Evolutionary conservation across 805 yeast species (phyloP).

Genomic region (Suhomyces vadensis): DNA sequence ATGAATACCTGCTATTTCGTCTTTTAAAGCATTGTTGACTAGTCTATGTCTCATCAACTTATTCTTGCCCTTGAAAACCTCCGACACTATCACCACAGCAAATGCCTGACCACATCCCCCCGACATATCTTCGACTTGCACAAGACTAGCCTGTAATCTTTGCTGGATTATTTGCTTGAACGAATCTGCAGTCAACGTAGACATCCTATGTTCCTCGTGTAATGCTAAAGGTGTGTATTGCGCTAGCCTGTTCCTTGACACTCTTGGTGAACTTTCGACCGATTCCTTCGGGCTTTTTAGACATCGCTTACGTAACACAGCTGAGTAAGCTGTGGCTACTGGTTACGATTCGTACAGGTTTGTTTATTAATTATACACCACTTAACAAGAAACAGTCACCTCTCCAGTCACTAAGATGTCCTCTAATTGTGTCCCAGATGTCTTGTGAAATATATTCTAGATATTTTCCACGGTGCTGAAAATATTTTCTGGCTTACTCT

Average conservation of each 20-base stretch:
- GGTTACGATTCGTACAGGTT: not conserved
- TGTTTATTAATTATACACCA: not conserved
- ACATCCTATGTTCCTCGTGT: not conserved
- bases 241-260: too few species aligned
- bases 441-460: too few species aligned
- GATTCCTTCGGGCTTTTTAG: too few species aligned
- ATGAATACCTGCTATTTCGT: slow-evolving; percentile 85
- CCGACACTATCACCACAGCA: slow-evolving; percentile 82
- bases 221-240: not conserved
- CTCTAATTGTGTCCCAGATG: too few species aligned
- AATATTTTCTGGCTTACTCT: too few species aligned
- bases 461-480: too few species aligned
- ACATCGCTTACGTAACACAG: slow-evolving; percentile 1
- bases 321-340: not conserved
- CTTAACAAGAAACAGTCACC: not conserved
- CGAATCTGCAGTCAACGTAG: slow-evolving; percentile 35
- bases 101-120: slow-evolving; percentile 99
- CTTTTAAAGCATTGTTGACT: slow-evolving; percentile 76
- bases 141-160: slow-evolving; percentile 60
- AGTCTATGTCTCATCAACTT: slow-evolving; percentile 82
- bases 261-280: too few species aligned
- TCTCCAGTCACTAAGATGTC: too few species aligned
- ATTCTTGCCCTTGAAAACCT: slow-evolving; percentile 74
- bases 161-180: slow-evolving; percentile 53
- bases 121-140: slow-evolving; percentile 68